Conservation (phyloP, 768 basidiomycete species). For the Chalciporus piperatus region DNA sequence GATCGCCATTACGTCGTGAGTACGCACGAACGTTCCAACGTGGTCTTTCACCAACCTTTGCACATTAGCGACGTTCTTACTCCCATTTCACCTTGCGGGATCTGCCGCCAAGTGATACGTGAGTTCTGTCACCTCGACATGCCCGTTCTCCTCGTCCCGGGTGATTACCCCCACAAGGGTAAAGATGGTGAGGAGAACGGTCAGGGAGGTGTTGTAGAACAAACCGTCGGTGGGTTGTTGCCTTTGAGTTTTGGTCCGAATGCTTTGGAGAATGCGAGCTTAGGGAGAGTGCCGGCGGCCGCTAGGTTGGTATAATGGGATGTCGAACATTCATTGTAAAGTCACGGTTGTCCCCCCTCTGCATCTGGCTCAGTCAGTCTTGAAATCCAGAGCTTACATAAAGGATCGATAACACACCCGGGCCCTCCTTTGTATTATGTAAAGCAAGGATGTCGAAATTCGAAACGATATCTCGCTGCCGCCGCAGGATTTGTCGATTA, state of each 20-base stretch:
- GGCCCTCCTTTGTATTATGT: too few species aligned
- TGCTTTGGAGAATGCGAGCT: constrained; percentile 60
- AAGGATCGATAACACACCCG: too few species aligned
- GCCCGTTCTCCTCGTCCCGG: constrained; percentile 70
- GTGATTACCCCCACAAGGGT: constrained; percentile 47
- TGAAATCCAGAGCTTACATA: too few species aligned
- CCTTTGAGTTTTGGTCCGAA: constrained; percentile 86
- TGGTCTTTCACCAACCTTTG: not conserved
- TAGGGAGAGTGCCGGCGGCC: too few species aligned
- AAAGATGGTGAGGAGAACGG: constrained; percentile 26
- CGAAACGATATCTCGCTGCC: too few species aligned
- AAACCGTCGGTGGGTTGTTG: constrained; percentile 67
- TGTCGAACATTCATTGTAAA: too few species aligned
- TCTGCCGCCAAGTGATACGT: constrained; percentile 87
- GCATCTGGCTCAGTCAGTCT: too few species aligned
- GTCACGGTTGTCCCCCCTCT: too few species aligned
- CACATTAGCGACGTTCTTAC: constrained; percentile 60
- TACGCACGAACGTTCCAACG: not conserved
- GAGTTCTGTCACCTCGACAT: constrained; percentile 79
- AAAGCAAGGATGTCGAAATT: too few species aligned
- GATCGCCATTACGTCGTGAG: constrained; percentile 76
- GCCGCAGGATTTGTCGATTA: too few species aligned
- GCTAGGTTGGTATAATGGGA: too few species aligned
- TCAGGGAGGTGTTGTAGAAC: constrained; percentile 56
- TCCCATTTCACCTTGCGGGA: constrained; percentile 84